Evolutionary conservation across 768 basidiomycete genomes (phyloP).

Genomic region (Amanita muscaria): DNA sequence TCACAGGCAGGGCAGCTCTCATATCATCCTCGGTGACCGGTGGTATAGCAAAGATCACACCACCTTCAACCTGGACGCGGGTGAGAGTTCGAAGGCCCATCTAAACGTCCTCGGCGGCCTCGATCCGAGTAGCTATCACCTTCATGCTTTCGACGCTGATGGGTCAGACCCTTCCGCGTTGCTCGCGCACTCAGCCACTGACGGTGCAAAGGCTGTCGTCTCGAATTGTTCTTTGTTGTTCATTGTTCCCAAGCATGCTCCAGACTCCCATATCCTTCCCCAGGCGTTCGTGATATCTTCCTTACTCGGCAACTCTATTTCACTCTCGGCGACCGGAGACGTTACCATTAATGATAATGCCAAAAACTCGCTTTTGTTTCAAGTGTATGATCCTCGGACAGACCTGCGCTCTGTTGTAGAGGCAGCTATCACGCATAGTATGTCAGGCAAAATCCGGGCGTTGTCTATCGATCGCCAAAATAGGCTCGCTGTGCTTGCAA

Average conservation of each 20-base stretch:
- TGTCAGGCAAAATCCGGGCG: neutral
- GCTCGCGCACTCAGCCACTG: too few species aligned
- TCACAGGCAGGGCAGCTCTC: slow-evolving; percentile 13
- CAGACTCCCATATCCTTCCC: slow-evolving; percentile 1
- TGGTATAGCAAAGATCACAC: slow-evolving; percentile 15
- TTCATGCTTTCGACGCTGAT: slow-evolving; percentile 4
- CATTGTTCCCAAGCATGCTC: slow-evolving; percentile 5
- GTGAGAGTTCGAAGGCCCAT: neutral
- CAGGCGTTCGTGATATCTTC: slow-evolving; percentile 7
- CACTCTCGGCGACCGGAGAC: neutral
- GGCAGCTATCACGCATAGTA: neutral
- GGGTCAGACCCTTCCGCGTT: slow-evolving; percentile 1
- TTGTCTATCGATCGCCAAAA: neutral
- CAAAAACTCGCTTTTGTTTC: slow-evolving; percentile 3
- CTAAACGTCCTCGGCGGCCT: slow-evolving; percentile 1
- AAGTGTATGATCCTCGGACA: neutral
- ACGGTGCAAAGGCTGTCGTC: neutral
- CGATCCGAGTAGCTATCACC: neutral
- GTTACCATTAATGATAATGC: slow-evolving; percentile 2
- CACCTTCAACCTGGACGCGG: neutral
- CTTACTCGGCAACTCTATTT: neutral
- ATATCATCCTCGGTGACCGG: slow-evolving; percentile 11
- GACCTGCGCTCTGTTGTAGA: neutral
- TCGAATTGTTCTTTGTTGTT: slow-evolving; percentile 2
- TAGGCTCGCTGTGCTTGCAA: neutral